These are phyloP conservation scores for Salvia hispanica DNA, from an alignment of 257 asterid genomes.

Conservation along the genomic window DNA sequence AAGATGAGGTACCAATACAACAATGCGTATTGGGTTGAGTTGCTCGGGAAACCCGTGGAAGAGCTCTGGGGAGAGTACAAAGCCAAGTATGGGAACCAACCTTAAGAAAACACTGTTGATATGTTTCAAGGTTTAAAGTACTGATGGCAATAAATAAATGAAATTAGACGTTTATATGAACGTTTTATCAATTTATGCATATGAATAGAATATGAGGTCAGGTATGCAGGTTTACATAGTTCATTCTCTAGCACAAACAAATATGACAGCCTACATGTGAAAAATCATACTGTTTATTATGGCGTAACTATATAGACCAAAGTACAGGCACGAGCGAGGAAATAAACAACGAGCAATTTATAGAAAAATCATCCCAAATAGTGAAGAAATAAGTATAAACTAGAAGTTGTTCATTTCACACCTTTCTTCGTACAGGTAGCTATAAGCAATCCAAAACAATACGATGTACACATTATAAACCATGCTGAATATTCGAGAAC, in stretches of 20 bases:
- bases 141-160: constrained; percentile 3
- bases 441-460: not conserved
- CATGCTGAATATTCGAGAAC: not conserved
- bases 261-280: not conserved
- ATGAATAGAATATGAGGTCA: not conserved
- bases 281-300: not conserved
- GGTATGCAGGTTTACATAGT: not conserved
- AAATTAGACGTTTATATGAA: not conserved
- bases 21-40: constrained; percentile 33
- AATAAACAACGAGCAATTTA: not conserved
- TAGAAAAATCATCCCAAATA: not conserved
- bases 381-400: not conserved
- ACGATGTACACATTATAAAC: not conserved
- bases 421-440: not conserved
- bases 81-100: constrained; percentile 33
- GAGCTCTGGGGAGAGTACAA: constrained; percentile 52
- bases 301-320: no score
- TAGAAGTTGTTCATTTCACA: not conserved
- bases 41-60: constrained; percentile 42
- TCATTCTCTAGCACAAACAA: not conserved
- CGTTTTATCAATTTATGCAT: not conserved
- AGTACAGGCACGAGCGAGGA: not conserved
- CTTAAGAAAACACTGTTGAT: not conserved
- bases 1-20: constrained; percentile 21
- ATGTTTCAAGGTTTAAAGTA: not conserved